A percentile compares a stretch with the other conserved stretches of the same genome.
Evolutionary conservation across 2,329 filamentous ascomycete species (phyloP).

Genomic region (Parafenestella ontariensis): DNA sequence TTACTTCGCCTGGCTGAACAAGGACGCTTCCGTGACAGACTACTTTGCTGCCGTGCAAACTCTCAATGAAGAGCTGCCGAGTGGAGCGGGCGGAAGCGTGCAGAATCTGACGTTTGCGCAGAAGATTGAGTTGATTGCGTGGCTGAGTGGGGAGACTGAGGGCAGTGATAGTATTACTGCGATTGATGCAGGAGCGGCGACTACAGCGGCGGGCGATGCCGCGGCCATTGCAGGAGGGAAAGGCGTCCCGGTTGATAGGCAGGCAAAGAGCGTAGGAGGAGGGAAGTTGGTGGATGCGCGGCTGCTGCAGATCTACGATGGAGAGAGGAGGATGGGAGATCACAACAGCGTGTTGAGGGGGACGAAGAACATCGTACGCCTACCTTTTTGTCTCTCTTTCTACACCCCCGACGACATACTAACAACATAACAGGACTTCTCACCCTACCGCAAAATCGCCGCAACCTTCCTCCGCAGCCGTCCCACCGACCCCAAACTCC

Average conservation of each 20-base stretch:
- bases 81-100: slow-evolving; percentile 70
- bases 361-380: slow-evolving; percentile 81
- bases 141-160: slow-evolving; percentile 82
- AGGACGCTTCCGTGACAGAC: slow-evolving; percentile 85
- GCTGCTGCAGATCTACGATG: slow-evolving; percentile 86
- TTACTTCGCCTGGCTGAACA: slow-evolving; percentile 95
- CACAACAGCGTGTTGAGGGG: slow-evolving; percentile 87
- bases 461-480: slow-evolving; percentile 72
- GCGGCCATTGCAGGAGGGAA: slow-evolving; percentile 60
- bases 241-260: slow-evolving; percentile 50
- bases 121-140: slow-evolving; percentile 88
- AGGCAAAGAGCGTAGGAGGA: slow-evolving; percentile 44
- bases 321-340: slow-evolving; percentile 90
- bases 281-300: slow-evolving; percentile 71
- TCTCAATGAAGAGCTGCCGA: slow-evolving; percentile 77
- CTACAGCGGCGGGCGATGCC: slow-evolving; percentile 57
- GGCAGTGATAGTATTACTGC: slow-evolving; percentile 92
- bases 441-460: slow-evolving; percentile 86
- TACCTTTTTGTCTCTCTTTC: not conserved
- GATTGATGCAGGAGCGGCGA: slow-evolving; percentile 67
- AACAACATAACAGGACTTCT: slow-evolving; percentile 75
- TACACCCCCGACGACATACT: slow-evolving; percentile 18
- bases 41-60: slow-evolving; percentile 85
- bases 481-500: slow-evolving; percentile 49
- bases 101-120: slow-evolving; percentile 92